Evolutionary conservation across 352 stramenopile species (phyloP), one percentile per base, ranked within the genome.

Genomic region (Globisporangium spiculum): DNA sequence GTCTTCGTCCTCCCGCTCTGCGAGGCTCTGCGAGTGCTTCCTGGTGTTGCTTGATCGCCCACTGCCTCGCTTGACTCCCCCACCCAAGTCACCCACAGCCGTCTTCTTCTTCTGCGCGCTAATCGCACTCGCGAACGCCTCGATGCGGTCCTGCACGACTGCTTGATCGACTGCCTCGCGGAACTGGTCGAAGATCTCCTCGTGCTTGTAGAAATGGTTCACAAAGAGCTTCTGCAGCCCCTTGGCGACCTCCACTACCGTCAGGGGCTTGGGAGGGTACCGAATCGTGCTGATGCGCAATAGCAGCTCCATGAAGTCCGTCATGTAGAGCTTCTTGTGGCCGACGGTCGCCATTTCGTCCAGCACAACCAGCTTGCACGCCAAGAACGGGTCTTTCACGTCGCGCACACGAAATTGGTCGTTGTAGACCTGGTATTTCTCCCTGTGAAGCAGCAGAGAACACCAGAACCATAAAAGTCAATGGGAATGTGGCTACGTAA

Each of bases 291-390:
- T 79, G 32, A 91, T 70, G 18, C 85, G 85, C 66, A 91, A 63
- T 20, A 91, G 68, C 3, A 93, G 72, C 74, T 93, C 85, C 79
- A 93, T 91, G 32, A 93, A 93, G 54, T 93, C 85, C 18, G 81
- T 90, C 36, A 91, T 71, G 58, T 78, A 89, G 16, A 93, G 75
- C 58, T 91, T 89, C 68, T 91, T 91, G 72, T 91, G 82, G 26
- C 80, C 80, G 1, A 78, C 67, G 2, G 80, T 89, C 10, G 80
- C 76, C 83, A 93, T 93, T 64, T 93, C 85, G 72, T 93, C 83
- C 68, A 91, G 68, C 34, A 91, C 79, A 1, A 90, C 71, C 34
- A 93, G 68, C 67, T 93, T 93, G 61, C 83, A 93, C 53, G 78
- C 76, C 32, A 93, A 62, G 65, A 90, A 93, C 52, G 83, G 75